Evolutionary conservation across 1,284 basidiomycete species (phyloP).

Genomic region (Microbotryomycetes sp.): DNA sequence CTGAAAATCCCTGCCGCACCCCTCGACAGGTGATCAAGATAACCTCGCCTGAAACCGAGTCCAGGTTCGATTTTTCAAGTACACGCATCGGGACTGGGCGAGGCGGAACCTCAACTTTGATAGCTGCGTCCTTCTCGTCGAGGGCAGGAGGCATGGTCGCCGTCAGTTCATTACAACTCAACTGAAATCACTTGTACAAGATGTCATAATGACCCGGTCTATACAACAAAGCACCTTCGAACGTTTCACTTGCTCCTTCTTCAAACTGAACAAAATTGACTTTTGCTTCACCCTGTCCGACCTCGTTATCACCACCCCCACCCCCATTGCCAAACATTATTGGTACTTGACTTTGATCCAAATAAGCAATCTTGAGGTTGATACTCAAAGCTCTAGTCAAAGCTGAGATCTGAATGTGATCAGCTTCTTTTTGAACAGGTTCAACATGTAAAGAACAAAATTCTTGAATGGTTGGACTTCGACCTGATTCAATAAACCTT

Average conservation of each 20-base stretch:
- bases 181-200: conserved; percentile 5
- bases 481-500: conserved; percentile 17
- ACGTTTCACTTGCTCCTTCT: conserved; percentile 35
- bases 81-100: too few relatives aligned
- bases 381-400: conserved; percentile 62
- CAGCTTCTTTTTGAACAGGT: conserved; percentile 43
- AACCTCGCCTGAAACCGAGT: too few relatives aligned
- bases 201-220: conserved; percentile 23
- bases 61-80: too few relatives aligned
- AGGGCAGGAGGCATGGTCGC: too few relatives aligned
- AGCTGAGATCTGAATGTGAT: conserved; percentile 77
- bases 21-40: too few relatives aligned
- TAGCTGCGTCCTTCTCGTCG: too few relatives aligned
- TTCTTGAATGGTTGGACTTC: conserved; percentile 52
- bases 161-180: too few relatives aligned
- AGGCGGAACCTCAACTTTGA: too few relatives aligned
- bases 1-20: too few relatives aligned
- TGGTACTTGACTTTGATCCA: conserved; percentile 52
- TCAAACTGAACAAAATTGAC: conserved; percentile 69
- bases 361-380: conserved; percentile 69
- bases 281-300: conserved; percentile 42
- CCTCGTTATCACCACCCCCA: conserved; percentile 44
- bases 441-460: conserved; percentile 76
- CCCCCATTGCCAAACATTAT: conserved; percentile 44
- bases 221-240: conserved; percentile 27